Evolutionary conservation across 805 yeast genomes (phyloP).

Genomic region (Saccharomyces kudriavzevii): DNA sequence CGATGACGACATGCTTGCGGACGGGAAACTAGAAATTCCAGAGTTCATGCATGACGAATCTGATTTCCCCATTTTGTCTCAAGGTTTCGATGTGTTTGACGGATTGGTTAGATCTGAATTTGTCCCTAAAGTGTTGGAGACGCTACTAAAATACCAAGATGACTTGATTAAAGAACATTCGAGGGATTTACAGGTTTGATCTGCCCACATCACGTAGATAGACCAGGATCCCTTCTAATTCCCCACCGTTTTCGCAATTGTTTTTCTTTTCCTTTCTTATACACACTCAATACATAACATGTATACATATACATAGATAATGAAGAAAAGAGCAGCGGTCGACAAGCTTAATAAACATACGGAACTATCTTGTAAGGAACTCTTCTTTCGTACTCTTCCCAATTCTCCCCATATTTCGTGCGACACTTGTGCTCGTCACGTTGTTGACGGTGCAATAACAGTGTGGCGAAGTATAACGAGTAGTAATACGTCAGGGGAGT

Average conservation of each 20-base stretch:
- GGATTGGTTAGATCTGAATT: constrained; percentile 40
- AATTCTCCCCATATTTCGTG: constrained; percentile 73
- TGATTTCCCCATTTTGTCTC: constrained; percentile 53
- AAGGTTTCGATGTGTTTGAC: constrained; percentile 33
- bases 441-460: constrained; percentile 78
- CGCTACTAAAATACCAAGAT: constrained; percentile 50
- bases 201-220: not conserved
- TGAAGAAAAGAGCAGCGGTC: not conserved
- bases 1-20: constrained; percentile 30
- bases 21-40: constrained; percentile 44
- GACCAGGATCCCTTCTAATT: not conserved
- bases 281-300: constrained; percentile 1
- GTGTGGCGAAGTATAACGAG: constrained; percentile 69
- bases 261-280: not conserved
- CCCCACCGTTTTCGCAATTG: not conserved
- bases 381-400: constrained; percentile 70
- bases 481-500: constrained; percentile 85
- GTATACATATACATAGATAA: constrained; percentile 2
- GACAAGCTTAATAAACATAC: constrained; percentile 51
- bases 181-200: constrained; percentile 41
- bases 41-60: constrained; percentile 75
- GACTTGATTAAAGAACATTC: constrained; percentile 58
- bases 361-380: constrained; percentile 93
- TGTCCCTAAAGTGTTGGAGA: constrained; percentile 42
- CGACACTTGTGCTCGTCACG: constrained; percentile 91